Evolutionary conservation across 805 yeast genomes (phyloP).

Genomic region (Cyberlindnera saturnus): DNA sequence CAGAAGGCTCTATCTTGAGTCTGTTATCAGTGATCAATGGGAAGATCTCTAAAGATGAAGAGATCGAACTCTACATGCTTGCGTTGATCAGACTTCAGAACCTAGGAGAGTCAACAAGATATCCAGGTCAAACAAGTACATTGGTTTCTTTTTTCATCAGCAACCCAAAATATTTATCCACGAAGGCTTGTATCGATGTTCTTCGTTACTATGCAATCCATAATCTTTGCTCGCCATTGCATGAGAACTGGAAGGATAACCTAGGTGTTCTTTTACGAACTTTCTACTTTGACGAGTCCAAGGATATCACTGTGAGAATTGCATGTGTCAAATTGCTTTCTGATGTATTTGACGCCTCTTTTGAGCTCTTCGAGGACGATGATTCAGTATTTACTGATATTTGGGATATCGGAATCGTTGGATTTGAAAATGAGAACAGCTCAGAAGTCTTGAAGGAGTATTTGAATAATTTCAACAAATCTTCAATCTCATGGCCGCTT

Average conservation of each 20-base stretch:
- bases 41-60: conserved; percentile 24
- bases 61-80: conserved; percentile 26
- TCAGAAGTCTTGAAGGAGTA: conserved; percentile 27
- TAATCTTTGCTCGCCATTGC: conserved; percentile 47
- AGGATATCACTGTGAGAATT: conserved; percentile 24
- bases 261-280: conserved; percentile 37
- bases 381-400: conserved; percentile 10
- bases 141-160: conserved; percentile 36
- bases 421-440: conserved; percentile 14
- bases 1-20: conserved; percentile 7
- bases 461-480: conserved; percentile 24
- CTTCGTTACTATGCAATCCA: conserved; percentile 42
- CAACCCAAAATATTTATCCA: conserved; percentile 31
- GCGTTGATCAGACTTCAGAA: conserved; percentile 31
- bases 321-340: conserved; percentile 25
- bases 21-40: conserved; percentile 17
- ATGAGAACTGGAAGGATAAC: conserved; percentile 46
- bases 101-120: conserved; percentile 25
- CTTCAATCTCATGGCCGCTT: conserved; percentile 8
- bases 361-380: conserved; percentile 7
- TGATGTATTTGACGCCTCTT: conserved; percentile 21
- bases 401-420: conserved; percentile 12
- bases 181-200: conserved; percentile 35
- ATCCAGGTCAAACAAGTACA: conserved; percentile 37
- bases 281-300: conserved; percentile 30